These are phyloP conservation scores for Aquilaria yunnanensis DNA, from an alignment of 345 rosid genomes.

Conservation along the genomic window DNA sequence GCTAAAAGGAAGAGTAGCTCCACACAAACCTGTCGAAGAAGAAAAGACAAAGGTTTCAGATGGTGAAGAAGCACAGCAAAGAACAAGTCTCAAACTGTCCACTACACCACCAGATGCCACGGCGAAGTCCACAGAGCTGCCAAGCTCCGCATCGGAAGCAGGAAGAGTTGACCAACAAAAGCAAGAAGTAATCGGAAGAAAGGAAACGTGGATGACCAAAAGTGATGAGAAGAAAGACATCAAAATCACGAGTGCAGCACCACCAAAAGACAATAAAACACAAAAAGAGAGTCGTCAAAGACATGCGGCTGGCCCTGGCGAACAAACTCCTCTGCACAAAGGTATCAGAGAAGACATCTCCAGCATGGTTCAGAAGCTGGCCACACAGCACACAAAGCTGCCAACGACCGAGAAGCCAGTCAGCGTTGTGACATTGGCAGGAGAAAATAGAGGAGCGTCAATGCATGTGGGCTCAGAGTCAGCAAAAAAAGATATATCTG, in stretches of 20 bases:
- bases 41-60: constrained; percentile 9
- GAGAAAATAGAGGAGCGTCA: constrained; percentile 84
- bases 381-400: constrained; percentile 33
- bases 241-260: constrained; percentile 31
- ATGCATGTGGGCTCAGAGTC: constrained; percentile 50
- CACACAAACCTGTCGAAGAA: constrained; percentile 12
- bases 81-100: constrained; percentile 16
- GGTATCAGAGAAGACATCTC: constrained; percentile 55
- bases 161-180: constrained; percentile 23
- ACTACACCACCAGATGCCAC: constrained; percentile 28
- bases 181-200: constrained; percentile 23
- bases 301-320: constrained; percentile 18
- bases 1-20: constrained; percentile 11
- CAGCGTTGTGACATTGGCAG: constrained; percentile 55
- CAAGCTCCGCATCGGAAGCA: constrained; percentile 10
- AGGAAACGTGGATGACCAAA: constrained; percentile 12
- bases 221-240: constrained; percentile 18
- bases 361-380: constrained; percentile 50
- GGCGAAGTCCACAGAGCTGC: constrained; percentile 18
- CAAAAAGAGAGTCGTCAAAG: constrained; percentile 17
- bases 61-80: constrained; percentile 21
- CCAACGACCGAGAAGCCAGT: constrained; percentile 31
- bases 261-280: constrained; percentile 17
- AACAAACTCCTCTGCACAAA: constrained; percentile 34
- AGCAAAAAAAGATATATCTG: constrained; percentile 33